A percentile compares a stretch with the other conserved stretches of the same genome.
phyloP scores from a whole-genome alignment of 2,329 filamentous ascomycete genomes.

The Trichoderma semiorbis region DNA sequence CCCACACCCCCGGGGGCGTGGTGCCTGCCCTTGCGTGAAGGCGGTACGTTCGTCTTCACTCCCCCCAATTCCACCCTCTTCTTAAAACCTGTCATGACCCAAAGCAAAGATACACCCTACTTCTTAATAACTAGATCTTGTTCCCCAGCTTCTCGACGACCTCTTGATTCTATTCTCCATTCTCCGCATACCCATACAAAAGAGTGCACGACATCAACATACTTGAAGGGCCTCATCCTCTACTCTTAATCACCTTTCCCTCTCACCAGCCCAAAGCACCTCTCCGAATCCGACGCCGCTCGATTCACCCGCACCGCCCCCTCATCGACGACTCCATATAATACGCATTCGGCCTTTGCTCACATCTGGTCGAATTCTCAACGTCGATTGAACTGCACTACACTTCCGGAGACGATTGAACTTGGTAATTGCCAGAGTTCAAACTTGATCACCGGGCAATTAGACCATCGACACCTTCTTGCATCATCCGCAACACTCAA shows the following conservation, averaged over 20 bases:
- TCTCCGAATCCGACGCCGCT: slow-evolving; percentile 5
- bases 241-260: not conserved
- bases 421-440: slow-evolving; percentile 7
- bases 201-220: slow-evolving; percentile 4
- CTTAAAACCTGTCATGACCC: slow-evolving; percentile 16
- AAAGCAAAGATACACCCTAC: slow-evolving; percentile 14
- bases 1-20: not conserved
- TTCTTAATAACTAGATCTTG: slow-evolving; percentile 21
- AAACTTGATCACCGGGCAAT: slow-evolving; percentile 6
- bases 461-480: not conserved
- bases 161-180: slow-evolving; percentile 20
- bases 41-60: slow-evolving; percentile 4
- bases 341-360: slow-evolving; percentile 5
- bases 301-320: not conserved
- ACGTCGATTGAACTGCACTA: slow-evolving; percentile 11
- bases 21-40: slow-evolving; percentile 17
- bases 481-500: not conserved
- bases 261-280: not conserved
- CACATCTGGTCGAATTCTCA: not conserved
- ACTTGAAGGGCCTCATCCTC: not conserved
- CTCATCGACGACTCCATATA: not conserved
- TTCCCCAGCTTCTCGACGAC: slow-evolving; percentile 20
- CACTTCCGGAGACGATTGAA: slow-evolving; percentile 20
- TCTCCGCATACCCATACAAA: slow-evolving; percentile 20
- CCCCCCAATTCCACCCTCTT: slow-evolving; percentile 15